Percentiles rank a stretch among this genome's conserved stretches.
phyloP scores from a whole-genome alignment of 2,329 filamentous ascomycete genomes.

The Botrytis aclada region DNA sequence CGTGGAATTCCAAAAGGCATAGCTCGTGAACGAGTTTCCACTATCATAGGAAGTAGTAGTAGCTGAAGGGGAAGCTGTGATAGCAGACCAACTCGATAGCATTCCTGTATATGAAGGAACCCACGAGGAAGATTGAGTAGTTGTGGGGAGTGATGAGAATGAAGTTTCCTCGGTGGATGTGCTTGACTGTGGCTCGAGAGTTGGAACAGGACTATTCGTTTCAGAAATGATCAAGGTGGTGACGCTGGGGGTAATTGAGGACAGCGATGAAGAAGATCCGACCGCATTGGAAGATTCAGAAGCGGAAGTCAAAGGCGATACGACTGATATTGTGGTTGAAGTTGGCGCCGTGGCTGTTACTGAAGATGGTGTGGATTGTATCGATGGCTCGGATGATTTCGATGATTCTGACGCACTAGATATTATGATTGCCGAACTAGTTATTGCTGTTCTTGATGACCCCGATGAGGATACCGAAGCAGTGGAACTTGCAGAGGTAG shows the following conservation, averaged over 20 bases:
- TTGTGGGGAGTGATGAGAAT: slow-evolving; percentile 11
- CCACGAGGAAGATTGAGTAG: not conserved
- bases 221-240: not conserved
- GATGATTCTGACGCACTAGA: slow-evolving; percentile 1
- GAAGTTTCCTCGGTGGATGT: slow-evolving; percentile 9
- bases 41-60: slow-evolving; percentile 30
- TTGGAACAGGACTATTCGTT: not conserved
- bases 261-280: not conserved
- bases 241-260: not conserved
- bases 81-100: slow-evolving; percentile 5
- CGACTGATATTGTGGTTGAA: slow-evolving; percentile 1
- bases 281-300: not conserved
- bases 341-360: slow-evolving; percentile 4
- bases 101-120: slow-evolving; percentile 17
- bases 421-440: not conserved
- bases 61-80: slow-evolving; percentile 13
- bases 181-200: not conserved
- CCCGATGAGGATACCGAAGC: slow-evolving; percentile 10
- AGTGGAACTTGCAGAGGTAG: slow-evolving; percentile 8
- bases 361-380: slow-evolving; percentile 1
- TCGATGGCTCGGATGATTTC: not conserved
- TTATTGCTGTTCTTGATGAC: not conserved
- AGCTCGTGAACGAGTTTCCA: slow-evolving; percentile 36
- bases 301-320: not conserved
- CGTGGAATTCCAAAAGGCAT: slow-evolving; percentile 33